Base-by-base conservation (phyloP, 768 basidiomycete genomes). In the Boletus vinaceobasis region DNA sequence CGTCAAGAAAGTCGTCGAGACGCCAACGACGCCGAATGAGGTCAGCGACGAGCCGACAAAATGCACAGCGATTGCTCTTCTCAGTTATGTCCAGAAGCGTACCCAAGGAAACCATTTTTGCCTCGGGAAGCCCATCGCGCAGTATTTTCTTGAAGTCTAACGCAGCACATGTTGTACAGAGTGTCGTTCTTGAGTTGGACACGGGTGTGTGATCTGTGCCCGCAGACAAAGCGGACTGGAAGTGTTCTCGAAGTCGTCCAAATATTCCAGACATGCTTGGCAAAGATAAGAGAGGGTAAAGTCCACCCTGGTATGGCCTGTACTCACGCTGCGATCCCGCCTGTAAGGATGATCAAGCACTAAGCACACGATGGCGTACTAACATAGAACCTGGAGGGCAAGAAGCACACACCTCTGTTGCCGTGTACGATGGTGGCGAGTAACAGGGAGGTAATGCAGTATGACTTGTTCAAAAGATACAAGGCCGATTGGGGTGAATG, bases 1-100 rank as follows among this genome's bases (percentile, higher is more conserved):
- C 17, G 23, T 58, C 17, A 3, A 61, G 58, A 4, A 55, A 46
- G 13, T 60, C 33, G 19, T 58, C 56, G 1, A 65, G 57, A 42
- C 33, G 53, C 64, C 64, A 65, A n/a, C 47, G 35, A 48, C 49
- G 53, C 19, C 40, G 56, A 26, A 65, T 29, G 33, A 48, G 52
- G 5, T 36, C 39, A 1, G 52, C 27, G 19, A 60, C 17, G 21
- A 65, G 56, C 15, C 52, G 51, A 32, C 64, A 65, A 26, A 65
- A 63, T 14, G 46, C 40, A 37, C 64, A 65, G 7, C 36, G 31
- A 21, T 38, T 49, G 0, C 29, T 21, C 42, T 60, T 65, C 8
- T 36, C 2, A 4, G 31, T 26, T 1, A 65, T 57, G 15, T 60
- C 53, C 5, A 17, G 10, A 33, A 65, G 29, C 6, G 23, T 26